phyloP scores from a whole-genome alignment of 2,329 filamentous ascomycete genomes.

The Monosporascus sp. region DNA sequence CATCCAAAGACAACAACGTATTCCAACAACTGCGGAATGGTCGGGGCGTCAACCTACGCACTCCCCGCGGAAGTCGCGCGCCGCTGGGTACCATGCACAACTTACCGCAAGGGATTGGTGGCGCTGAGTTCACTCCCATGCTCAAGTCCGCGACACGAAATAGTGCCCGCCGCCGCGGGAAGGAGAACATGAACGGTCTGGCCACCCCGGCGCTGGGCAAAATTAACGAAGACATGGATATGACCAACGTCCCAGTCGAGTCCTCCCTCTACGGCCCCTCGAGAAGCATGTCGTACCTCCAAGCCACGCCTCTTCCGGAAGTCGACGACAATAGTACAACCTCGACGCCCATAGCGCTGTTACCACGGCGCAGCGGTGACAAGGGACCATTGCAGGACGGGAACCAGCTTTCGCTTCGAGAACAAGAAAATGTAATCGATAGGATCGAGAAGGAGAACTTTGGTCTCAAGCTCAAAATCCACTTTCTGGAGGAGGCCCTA shows the following conservation, averaged over 20 bases:
- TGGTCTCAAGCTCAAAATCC: slow-evolving; percentile 91
- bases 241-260: slow-evolving; percentile 67
- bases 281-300: slow-evolving; percentile 58
- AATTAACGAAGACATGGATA: slow-evolving; percentile 62
- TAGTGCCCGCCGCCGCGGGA: slow-evolving; percentile 60
- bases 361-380: slow-evolving; percentile 57
- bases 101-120: slow-evolving; percentile 57
- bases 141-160: slow-evolving; percentile 74
- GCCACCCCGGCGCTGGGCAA: slow-evolving; percentile 66
- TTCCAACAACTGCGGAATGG: slow-evolving; percentile 69
- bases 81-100: slow-evolving; percentile 69
- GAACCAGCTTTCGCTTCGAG: slow-evolving; percentile 83
- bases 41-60: slow-evolving; percentile 57
- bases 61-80: slow-evolving; percentile 64
- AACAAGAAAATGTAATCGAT: slow-evolving; percentile 94
- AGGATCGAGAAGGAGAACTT: slow-evolving; percentile 99
- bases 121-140: slow-evolving; percentile 87
- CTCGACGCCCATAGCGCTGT: slow-evolving; percentile 72
- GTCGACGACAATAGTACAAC: slow-evolving; percentile 73
- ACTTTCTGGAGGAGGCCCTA: slow-evolving; percentile 89
- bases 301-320: slow-evolving; percentile 70
- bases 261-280: slow-evolving; percentile 65
- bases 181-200: slow-evolving; percentile 53
- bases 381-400: slow-evolving; percentile 73
- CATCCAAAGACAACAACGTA: slow-evolving; percentile 69